Evolutionary conservation across 495 filamentous ascomycete species (phyloP).

Genomic region (Pseudevernia furfuracea): DNA sequence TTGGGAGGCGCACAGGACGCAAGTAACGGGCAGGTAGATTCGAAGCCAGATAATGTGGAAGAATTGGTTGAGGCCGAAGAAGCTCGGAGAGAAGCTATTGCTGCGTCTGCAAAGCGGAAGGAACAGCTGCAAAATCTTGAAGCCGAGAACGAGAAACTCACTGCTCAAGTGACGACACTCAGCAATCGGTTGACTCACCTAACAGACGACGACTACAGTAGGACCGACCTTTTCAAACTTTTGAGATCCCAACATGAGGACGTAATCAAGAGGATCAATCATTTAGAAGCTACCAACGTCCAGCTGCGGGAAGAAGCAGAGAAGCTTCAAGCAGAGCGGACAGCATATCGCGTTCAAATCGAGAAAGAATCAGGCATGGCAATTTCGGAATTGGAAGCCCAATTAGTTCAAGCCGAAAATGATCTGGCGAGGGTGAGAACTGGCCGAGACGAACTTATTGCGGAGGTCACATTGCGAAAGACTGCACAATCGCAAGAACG

Average conservation of each 20-base stretch:
- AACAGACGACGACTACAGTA: constrained; percentile 87
- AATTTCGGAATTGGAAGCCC: constrained; percentile 68
- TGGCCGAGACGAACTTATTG: constrained; percentile 71
- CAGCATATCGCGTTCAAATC: constrained; percentile 67
- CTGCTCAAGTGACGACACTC: constrained; percentile 67
- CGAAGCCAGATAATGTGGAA: constrained; percentile 40
- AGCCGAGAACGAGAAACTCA: constrained; percentile 69
- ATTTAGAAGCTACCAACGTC: constrained; percentile 80
- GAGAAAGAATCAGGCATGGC: constrained; percentile 66
- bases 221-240: constrained; percentile 86
- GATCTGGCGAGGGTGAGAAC: constrained; percentile 79
- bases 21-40: constrained; percentile 48
- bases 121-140: constrained; percentile 74
- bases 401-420: constrained; percentile 71
- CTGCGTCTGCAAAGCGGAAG: constrained; percentile 70
- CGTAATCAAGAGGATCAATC: constrained; percentile 81
- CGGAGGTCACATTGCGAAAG: constrained; percentile 74
- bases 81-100: constrained; percentile 63
- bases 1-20: constrained; percentile 49
- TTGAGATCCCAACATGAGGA: constrained; percentile 87
- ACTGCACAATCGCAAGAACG: constrained; percentile 69
- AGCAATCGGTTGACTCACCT: constrained; percentile 50
- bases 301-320: constrained; percentile 77
- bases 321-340: constrained; percentile 76
- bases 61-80: constrained; percentile 54